Evolutionary conservation across 2,329 filamentous ascomycete genomes (phyloP), one percentile per base, ranked within the genome.

Genomic region (Helminthosporium solani): DNA sequence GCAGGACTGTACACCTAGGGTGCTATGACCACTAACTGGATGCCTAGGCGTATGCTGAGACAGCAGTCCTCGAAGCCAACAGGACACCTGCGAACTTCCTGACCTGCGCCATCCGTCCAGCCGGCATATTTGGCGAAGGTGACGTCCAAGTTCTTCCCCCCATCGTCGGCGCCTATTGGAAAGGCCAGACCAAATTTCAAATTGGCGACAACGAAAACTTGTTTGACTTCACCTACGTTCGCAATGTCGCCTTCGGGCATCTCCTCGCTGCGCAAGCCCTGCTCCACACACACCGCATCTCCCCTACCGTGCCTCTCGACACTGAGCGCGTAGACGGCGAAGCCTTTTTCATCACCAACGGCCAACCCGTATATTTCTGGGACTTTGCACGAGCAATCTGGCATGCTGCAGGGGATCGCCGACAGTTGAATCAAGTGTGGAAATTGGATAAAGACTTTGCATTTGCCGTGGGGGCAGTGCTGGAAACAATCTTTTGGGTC

Each of bases 151-250:
- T 73, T 19, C 68, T 77, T 16, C 75, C 75, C 4, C 69, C 70
- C 34, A 71, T 76, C 42, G 56, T 77, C 19, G 61, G 53, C n/a
- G 74, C 71, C 1, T 75, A 73, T 57, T 70, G 68, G 55, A 70
- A 70, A 41, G 73, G 75, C 30, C 75, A 77, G 59, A 74, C 70
- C 46, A 77, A 74, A 55, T 73, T 75, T 51, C 76, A 80, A 51
- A 66, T 80, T 38, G 78, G 77, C 42, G 59, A 67, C 16, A 79
- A 79, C 58, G 70, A 74, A 45, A 80, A 80, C 57, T 64, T 79
- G 2, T 79, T 77, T 64, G 77, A 80, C 60, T 79, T 77, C 50
- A 78, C 75, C 30, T 78, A 78, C 53, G 73, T 78, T 35, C 75
- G 69, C 33, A 80, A 80, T 57, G 71, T 78, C 12, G 75, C 75